Conservation (phyloP, 306 rosid genomes). For the Inga oerstediana region DNA sequence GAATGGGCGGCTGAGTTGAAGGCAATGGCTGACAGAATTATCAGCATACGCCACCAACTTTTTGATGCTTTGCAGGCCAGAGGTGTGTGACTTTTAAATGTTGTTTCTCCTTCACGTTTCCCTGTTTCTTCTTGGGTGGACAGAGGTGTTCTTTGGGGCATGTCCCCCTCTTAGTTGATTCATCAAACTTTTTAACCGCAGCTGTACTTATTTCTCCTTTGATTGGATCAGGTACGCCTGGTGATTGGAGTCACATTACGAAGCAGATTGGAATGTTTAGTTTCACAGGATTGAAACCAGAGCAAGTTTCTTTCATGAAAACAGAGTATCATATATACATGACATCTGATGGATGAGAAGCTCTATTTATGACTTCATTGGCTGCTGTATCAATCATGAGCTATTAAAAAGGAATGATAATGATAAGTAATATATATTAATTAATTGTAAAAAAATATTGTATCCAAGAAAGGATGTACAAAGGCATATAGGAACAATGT, state of each 20-base stretch:
- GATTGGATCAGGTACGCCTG: conserved; percentile 78
- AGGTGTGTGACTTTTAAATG: not conserved
- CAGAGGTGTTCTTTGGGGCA: too few relatives aligned
- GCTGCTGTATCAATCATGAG: not conserved
- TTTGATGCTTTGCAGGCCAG: too few relatives aligned
- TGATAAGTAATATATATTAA: not conserved
- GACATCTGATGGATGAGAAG: conserved; percentile 92
- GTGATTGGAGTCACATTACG: conserved; percentile 98
- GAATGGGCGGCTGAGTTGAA: conserved; percentile 97
- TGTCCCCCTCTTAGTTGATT: not conserved
- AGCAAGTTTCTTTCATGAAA: conserved; percentile 91
- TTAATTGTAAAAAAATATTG: too few relatives aligned
- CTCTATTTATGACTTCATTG: conserved; percentile 14
- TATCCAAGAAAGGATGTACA: not conserved
- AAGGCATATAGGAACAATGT: not conserved
- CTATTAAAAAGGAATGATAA: not conserved
- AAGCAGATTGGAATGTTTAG: conserved; percentile 98
- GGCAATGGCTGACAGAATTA: conserved; percentile 97
- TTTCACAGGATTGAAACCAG: conserved; percentile 84
- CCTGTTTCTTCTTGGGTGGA: not conserved
- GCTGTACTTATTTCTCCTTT: conserved; percentile 6
- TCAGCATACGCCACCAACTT: conserved; percentile 85
- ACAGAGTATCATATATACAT: conserved; percentile 85
- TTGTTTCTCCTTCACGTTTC: too few relatives aligned
- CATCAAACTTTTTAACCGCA: not conserved